Evolutionary conservation across 2,329 filamentous ascomycete genomes (phyloP).

Genomic region (Fusarium irregulare): DNA sequence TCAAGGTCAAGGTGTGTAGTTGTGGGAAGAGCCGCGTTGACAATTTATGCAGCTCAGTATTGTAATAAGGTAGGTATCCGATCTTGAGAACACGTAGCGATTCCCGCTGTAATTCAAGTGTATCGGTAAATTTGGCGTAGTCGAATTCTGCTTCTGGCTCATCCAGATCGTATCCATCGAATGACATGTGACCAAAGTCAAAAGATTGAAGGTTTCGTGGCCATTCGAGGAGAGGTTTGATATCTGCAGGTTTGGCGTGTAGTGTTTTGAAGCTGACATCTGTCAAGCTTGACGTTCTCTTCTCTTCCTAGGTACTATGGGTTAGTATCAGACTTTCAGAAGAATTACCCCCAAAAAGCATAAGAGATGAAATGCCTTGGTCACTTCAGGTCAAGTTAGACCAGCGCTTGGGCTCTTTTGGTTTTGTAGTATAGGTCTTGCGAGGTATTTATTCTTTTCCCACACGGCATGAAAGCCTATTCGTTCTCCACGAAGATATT

Average conservation of each 20-base stretch:
- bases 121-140: neutral
- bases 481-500: no score
- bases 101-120: neutral
- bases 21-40: neutral
- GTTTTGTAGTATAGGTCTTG: no score
- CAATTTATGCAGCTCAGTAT: neutral
- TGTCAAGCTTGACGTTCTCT: neutral
- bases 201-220: neutral
- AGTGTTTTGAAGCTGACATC: neutral
- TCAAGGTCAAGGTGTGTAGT: neutral
- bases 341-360: neutral
- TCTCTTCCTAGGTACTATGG: neutral
- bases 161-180: neutral
- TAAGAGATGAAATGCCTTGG: neutral
- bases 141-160: neutral
- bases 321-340: neutral
- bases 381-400: no score
- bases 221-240: neutral
- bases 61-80: neutral
- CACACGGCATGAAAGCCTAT: no score
- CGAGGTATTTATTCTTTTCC: neutral
- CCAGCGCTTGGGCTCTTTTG: no score
- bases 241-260: neutral
- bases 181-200: neutral
- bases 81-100: neutral